Conservation (phyloP, 768 basidiomycete genomes). For the Naematelia aurantialba region DNA sequence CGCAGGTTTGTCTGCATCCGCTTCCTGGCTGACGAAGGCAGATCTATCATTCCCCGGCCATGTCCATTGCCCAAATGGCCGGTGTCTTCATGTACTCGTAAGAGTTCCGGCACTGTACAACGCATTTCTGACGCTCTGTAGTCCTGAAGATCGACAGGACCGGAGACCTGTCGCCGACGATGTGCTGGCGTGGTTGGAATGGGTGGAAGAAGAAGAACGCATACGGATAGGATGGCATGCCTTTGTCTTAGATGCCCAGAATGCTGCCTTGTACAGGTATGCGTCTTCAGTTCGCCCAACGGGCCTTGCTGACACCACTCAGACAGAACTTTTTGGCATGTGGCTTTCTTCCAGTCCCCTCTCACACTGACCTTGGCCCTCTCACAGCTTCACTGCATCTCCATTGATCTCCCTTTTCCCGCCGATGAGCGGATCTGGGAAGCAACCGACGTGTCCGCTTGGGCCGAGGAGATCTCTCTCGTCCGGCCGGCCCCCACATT, state of each 20-base stretch:
- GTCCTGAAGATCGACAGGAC: no score
- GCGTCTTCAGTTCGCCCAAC: no score
- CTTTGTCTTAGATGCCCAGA: constrained; percentile 6
- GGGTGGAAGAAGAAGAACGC: constrained; percentile 6
- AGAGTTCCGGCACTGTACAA: no score
- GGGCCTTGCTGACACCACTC: no score
- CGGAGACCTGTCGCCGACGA: not conserved
- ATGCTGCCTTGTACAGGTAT: constrained; percentile 8
- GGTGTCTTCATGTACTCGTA: constrained; percentile 7
- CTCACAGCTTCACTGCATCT: constrained; percentile 9
- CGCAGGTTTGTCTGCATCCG: not conserved
- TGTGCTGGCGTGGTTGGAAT: constrained; percentile 3
- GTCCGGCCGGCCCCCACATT: not conserved
- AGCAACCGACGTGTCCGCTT: not conserved
- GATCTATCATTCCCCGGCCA: constrained; percentile 8
- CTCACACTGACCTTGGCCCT: no score
- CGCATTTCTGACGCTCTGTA: no score
- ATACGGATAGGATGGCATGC: constrained; percentile 7
- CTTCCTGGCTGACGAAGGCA: not conserved
- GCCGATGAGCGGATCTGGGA: constrained; percentile 6
- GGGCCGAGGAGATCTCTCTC: constrained; percentile 1
- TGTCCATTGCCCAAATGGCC: constrained; percentile 8
- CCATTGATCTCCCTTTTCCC: constrained; percentile 4
- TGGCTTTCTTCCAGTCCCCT: no score
- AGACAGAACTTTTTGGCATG: no score